Percentiles rank a stretch among this genome's conserved stretches.
Conservation (phyloP, 192 early-diverging fungal genomes). For the Linderina pennispora region DNA sequence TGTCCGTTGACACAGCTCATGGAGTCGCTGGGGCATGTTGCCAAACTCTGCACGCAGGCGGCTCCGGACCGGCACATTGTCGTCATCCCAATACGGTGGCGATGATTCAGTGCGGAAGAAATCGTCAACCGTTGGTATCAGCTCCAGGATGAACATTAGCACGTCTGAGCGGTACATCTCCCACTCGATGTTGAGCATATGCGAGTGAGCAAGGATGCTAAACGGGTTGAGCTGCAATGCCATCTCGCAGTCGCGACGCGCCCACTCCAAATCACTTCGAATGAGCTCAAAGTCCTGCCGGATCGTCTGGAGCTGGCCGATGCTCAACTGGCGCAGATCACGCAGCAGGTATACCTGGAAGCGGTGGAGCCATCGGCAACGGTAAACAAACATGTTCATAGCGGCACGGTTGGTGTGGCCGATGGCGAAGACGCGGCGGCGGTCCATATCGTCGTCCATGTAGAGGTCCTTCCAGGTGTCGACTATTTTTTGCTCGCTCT, state of each 20-base stretch:
- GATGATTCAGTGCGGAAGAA: not conserved
- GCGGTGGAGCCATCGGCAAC: slow-evolving; percentile 12
- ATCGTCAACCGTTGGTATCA: slow-evolving; percentile 9
- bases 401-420: slow-evolving; percentile 26
- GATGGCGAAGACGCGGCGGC: slow-evolving; percentile 15
- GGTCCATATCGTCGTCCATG: slow-evolving; percentile 10
- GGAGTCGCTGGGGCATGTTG: slow-evolving; percentile 13
- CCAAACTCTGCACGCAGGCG: slow-evolving; percentile 39
- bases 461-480: slow-evolving; percentile 3
- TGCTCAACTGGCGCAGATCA: not conserved
- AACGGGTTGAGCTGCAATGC: slow-evolving; percentile 21
- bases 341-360: slow-evolving; percentile 5
- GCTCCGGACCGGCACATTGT: slow-evolving; percentile 6
- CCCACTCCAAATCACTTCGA: slow-evolving; percentile 7
- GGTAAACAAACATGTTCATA: slow-evolving; percentile 14
- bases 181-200: slow-evolving; percentile 19
- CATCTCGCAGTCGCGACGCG: slow-evolving; percentile 8
- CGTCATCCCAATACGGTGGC: not conserved
- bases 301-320: not conserved
- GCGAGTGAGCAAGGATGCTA: slow-evolving; percentile 29
- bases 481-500: not conserved
- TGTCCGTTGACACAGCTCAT: slow-evolving; percentile 12
- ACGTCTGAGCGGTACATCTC: slow-evolving; percentile 23
- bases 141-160: slow-evolving; percentile 16
- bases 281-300: slow-evolving; percentile 1